Conservation (phyloP, 257 asterid species). For the Buddleja alternifolia region DNA sequence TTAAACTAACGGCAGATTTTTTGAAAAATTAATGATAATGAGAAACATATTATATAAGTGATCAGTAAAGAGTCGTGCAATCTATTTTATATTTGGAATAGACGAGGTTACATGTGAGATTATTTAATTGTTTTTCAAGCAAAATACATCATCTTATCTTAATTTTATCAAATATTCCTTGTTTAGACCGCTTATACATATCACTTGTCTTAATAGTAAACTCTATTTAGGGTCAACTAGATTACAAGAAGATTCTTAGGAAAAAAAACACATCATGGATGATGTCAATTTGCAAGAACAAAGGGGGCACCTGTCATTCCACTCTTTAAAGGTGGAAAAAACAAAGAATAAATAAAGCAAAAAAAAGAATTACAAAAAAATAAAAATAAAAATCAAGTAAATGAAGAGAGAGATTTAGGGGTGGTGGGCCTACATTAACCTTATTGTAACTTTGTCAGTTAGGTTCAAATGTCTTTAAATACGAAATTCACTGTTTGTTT, state of each 20-base stretch:
- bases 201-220: not conserved
- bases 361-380: too few relatives aligned
- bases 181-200: not conserved
- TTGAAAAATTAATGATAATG: too few relatives aligned
- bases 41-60: too few relatives aligned
- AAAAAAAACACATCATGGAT: constrained; percentile 35
- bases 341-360: too few relatives aligned
- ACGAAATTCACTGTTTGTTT: too few relatives aligned
- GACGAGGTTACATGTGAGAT: not conserved
- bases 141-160: constrained; percentile 19
- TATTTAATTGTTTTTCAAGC: not conserved
- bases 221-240: constrained; percentile 22
- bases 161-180: constrained; percentile 11
- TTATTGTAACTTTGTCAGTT: too few relatives aligned
- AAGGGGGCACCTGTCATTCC: constrained; percentile 26
- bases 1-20: too few relatives aligned
- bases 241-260: constrained; percentile 28
- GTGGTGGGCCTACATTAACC: too few relatives aligned
- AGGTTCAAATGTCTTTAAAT: too few relatives aligned
- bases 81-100: not conserved
- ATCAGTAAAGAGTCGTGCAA: not conserved
- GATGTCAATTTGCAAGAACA: constrained; percentile 36
- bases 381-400: too few relatives aligned
- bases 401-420: too few relatives aligned
- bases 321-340: not conserved